phyloP scores from a whole-genome alignment of 1,284 basidiomycete genomes.

The Earliella scabrosa region DNA sequence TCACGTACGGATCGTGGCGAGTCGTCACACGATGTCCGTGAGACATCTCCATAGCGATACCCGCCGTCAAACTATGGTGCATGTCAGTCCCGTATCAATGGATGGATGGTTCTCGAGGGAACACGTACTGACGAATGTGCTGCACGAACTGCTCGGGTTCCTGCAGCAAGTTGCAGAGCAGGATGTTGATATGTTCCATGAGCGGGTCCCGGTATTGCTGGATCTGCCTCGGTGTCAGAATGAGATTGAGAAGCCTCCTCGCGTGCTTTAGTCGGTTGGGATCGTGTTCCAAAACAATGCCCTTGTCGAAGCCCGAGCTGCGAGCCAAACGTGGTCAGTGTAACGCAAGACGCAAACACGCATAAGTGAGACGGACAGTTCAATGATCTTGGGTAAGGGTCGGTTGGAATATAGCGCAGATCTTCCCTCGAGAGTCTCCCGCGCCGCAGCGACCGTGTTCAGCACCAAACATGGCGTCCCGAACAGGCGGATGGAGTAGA shows the following conservation, averaged over 20 bases:
- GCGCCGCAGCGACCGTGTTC: constrained; percentile 13
- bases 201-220: constrained; percentile 1
- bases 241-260: constrained; percentile 11
- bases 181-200: constrained; percentile 8
- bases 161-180: constrained; percentile 8
- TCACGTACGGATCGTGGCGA: constrained; percentile 27
- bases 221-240: constrained; percentile 11
- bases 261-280: constrained; percentile 12
- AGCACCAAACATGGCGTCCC: constrained; percentile 15
- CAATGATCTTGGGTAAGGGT: constrained; percentile 20
- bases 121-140: constrained; percentile 15
- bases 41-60: constrained; percentile 18
- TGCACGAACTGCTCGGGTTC: constrained; percentile 11
- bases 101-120: neutral
- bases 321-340: neutral
- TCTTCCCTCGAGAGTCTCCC: constrained; percentile 16
- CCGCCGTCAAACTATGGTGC: constrained; percentile 15
- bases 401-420: constrained; percentile 16
- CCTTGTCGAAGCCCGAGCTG: constrained; percentile 19
- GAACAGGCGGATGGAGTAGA: constrained; percentile 15
- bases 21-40: constrained; percentile 19
- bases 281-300: constrained; percentile 18
- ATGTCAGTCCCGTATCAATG: too few relatives aligned
- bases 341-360: neutral
- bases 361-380: constrained; percentile 4